Conservation (phyloP, 148 eudicot species). For the Pharnaceum exiguum region DNA sequence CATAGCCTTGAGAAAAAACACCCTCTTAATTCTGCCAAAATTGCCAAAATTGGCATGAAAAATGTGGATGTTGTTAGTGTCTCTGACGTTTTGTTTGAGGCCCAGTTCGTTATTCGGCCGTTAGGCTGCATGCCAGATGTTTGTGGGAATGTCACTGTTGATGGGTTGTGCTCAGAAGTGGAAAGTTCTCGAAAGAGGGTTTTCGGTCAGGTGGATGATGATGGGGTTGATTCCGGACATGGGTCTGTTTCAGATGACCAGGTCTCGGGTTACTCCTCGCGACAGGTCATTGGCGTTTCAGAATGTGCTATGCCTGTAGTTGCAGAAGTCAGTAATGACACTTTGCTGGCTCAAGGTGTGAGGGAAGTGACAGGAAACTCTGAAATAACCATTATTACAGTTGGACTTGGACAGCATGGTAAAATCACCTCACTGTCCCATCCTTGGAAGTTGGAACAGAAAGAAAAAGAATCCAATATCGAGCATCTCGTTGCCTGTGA, state of each 20-base stretch:
- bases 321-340: neutral
- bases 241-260: slow-evolving; percentile 6
- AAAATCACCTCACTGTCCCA: slow-evolving; percentile 23
- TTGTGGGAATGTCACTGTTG: slow-evolving; percentile 30
- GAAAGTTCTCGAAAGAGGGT: slow-evolving; percentile 5
- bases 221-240: slow-evolving; percentile 4
- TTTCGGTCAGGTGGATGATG: slow-evolving; percentile 15
- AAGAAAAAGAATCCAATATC: slow-evolving; percentile 5
- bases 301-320: neutral
- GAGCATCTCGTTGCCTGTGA: slow-evolving; percentile 31
- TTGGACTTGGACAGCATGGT: slow-evolving; percentile 57
- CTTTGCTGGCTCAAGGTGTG: neutral
- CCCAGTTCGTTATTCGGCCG: slow-evolving; percentile 38
- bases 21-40: slow-evolving; percentile 79
- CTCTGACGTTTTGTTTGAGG: slow-evolving; percentile 58
- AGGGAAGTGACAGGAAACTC: slow-evolving; percentile 7
- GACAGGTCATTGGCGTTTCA: too few relatives aligned
- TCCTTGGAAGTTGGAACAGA: slow-evolving; percentile 11
- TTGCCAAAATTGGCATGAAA: slow-evolving; percentile 59
- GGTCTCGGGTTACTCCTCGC: slow-evolving; percentile 2
- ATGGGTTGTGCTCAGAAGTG: slow-evolving; percentile 5
- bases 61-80: slow-evolving; percentile 48
- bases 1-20: slow-evolving; percentile 74
- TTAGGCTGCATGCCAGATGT: slow-evolving; percentile 25
- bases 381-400: slow-evolving; percentile 28